Conservation (phyloP, 2,329 filamentous ascomycete genomes). For the Penicillium sp. region DNA sequence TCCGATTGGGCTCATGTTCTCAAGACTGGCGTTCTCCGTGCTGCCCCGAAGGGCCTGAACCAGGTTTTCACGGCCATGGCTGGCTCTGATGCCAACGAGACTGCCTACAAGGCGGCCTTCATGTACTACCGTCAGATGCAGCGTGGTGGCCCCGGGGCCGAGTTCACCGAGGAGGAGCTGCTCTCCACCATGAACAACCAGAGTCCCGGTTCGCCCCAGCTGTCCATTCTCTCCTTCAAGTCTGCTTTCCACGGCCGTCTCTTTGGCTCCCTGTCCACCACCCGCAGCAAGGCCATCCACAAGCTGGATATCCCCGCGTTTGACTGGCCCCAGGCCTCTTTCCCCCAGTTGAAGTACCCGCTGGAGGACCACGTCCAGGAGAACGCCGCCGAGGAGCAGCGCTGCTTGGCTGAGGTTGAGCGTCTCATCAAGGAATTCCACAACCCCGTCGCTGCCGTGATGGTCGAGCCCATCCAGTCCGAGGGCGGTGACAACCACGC, state of each 20-base stretch:
- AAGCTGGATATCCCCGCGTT: constrained; percentile 94
- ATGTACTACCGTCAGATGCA: constrained; percentile 83
- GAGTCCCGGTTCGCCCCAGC: constrained; percentile 70
- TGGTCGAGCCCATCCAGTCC: constrained; percentile 89
- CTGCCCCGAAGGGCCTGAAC: constrained; percentile 66
- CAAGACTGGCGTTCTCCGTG: constrained; percentile 70
- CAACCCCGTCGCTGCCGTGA: constrained; percentile 73
- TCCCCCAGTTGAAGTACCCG: constrained; percentile 82
- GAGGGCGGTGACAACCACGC: constrained; percentile 96
- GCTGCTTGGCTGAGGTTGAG: constrained; percentile 79
- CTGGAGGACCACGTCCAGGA: constrained; percentile 74
- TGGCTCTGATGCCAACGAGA: constrained; percentile 90
- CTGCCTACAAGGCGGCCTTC: constrained; percentile 92
- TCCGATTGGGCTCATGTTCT: constrained; percentile 79
- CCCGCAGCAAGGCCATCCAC: constrained; percentile 88
- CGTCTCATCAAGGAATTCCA: constrained; percentile 75
- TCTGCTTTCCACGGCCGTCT: constrained; percentile 86
- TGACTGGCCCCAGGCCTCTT: constrained; percentile 88
- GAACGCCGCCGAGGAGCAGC: constrained; percentile 77
- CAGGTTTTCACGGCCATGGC: constrained; percentile 90
- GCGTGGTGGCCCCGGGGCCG: constrained; percentile 67
- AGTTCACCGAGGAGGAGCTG: constrained; percentile 65
- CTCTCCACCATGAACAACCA: constrained; percentile 75
- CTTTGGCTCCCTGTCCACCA: constrained; percentile 83
- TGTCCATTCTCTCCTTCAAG: constrained; percentile 87